Evolutionary conservation across 2,329 filamentous ascomycete genomes (phyloP).

Genomic region (Trichophyton equinum): DNA sequence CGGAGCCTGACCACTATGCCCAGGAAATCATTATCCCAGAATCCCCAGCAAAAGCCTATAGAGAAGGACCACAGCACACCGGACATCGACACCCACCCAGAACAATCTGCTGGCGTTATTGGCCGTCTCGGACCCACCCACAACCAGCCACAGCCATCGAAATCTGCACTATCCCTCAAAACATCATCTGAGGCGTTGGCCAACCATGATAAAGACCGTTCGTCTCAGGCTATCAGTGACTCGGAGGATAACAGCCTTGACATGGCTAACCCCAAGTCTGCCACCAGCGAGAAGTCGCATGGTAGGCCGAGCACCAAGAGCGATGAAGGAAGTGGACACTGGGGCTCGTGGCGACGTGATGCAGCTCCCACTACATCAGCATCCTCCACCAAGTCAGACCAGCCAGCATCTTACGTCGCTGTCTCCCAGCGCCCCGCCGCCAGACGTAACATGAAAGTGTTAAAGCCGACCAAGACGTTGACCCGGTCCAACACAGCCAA

Average conservation of each 20-base stretch:
- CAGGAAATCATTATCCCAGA: conserved; percentile 8
- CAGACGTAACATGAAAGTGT: conserved; percentile 67
- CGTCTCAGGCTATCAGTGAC: conserved; percentile 11
- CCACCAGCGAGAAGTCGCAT: conserved; percentile 20
- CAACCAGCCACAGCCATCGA: conserved; percentile 15
- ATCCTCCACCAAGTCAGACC: conserved; percentile 16
- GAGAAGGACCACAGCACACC: neutral
- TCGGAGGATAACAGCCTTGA: conserved; percentile 12
- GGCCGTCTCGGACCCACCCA: conserved; percentile 18
- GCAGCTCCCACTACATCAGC: conserved; percentile 9
- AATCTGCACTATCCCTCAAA: conserved; percentile 18
- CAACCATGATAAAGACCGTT: conserved; percentile 15
- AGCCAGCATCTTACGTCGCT: conserved; percentile 31
- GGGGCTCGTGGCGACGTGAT: conserved; percentile 56
- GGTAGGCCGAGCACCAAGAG: conserved; percentile 15
- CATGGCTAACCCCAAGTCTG: conserved; percentile 17
- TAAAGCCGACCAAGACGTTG: conserved; percentile 59
- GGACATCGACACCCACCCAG: neutral
- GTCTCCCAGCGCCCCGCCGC: conserved; percentile 57
- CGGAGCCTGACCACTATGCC: conserved; percentile 57
- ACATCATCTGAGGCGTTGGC: conserved; percentile 18
- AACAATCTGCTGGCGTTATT: conserved; percentile 21
- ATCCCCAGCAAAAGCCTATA: conserved; percentile 8
- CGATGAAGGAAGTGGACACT: conserved; percentile 43
- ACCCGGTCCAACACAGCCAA: conserved; percentile 19